phyloP scores from a whole-genome alignment of 2,329 filamentous ascomycete species.

The Coniochaeta prunicola region DNA sequence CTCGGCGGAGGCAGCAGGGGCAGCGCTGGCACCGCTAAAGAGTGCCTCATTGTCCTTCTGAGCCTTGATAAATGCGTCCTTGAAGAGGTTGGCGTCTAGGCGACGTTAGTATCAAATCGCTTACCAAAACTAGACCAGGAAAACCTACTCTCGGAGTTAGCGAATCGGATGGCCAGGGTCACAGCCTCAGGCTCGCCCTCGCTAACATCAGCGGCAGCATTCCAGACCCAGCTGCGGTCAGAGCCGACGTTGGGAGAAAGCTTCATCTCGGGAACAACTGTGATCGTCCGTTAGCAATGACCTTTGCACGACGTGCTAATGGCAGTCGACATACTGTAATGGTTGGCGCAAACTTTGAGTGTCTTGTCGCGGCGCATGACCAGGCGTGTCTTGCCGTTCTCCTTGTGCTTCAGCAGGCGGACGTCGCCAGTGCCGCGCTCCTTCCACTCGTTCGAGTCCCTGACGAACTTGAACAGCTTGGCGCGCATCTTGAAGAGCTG shows the following conservation, averaged over 20 bases:
- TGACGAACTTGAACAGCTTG: slow-evolving; percentile 98
- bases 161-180: slow-evolving; percentile 94
- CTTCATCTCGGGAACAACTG: slow-evolving; percentile 98
- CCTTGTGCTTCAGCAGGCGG: slow-evolving; percentile 94
- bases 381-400: slow-evolving; percentile 93
- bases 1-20: slow-evolving; percentile 17
- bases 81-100: slow-evolving; percentile 90
- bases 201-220: slow-evolving; percentile 92
- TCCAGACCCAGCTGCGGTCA: slow-evolving; percentile 99
- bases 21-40: slow-evolving; percentile 48
- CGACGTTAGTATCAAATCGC: slow-evolving; percentile 16
- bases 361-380: slow-evolving; percentile 99
- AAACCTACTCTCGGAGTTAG: slow-evolving; percentile 87
- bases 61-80: slow-evolving; percentile 94
- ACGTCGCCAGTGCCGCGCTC: slow-evolving; percentile 97
- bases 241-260: slow-evolving; percentile 95
- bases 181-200: slow-evolving; percentile 96
- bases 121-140: neutral
- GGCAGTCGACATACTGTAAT: slow-evolving; percentile 70
- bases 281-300: slow-evolving; percentile 12
- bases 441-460: slow-evolving; percentile 93
- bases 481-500: slow-evolving; percentile 99
- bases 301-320: neutral
- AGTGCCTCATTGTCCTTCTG: slow-evolving; percentile 92
- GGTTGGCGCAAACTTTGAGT: slow-evolving; percentile 99